Percentiles rank a stretch among this genome's conserved stretches.
These are phyloP conservation scores for Voacanga thouarsii DNA, from an alignment of 257 asterid species.

Conservation along the genomic window DNA sequence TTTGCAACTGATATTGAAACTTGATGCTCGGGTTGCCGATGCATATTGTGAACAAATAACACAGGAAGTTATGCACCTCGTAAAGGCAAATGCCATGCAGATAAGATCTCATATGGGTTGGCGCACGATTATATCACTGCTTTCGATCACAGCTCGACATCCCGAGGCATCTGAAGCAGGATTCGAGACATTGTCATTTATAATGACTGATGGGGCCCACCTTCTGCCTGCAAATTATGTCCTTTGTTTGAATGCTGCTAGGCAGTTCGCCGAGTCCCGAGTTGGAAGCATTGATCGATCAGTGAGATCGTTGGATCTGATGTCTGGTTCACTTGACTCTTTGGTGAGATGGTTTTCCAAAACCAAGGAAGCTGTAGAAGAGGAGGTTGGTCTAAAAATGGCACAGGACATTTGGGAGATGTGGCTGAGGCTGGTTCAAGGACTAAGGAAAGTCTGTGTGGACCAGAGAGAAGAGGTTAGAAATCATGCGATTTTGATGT, in stretches of 20 bases:
- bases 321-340: constrained; percentile 84
- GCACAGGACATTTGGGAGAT: constrained; percentile 80
- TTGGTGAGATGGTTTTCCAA: constrained; percentile 65
- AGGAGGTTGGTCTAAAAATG: constrained; percentile 66
- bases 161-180: constrained; percentile 98
- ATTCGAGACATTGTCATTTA: constrained; percentile 68
- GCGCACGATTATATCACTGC: constrained; percentile 81
- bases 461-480: constrained; percentile 88
- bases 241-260: constrained; percentile 76
- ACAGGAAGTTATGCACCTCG: constrained; percentile 83
- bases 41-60: constrained; percentile 91
- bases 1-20: constrained; percentile 77
- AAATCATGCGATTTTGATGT: constrained; percentile 59
- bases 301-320: constrained; percentile 67
- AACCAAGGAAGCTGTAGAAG: constrained; percentile 62
- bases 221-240: constrained; percentile 81
- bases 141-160: constrained; percentile 87
- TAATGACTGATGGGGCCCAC: constrained; percentile 90
- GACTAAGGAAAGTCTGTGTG: constrained; percentile 66
- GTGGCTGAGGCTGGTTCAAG: constrained; percentile 94
- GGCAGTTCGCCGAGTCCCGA: constrained; percentile 88
- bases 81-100: constrained; percentile 86
- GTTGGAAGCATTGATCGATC: constrained; percentile 72
- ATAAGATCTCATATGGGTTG: constrained; percentile 86
- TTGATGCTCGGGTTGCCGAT: constrained; percentile 96